Base-by-base conservation (phyloP, 768 basidiomycete species). In the Rubroboletus satanas region DNA sequence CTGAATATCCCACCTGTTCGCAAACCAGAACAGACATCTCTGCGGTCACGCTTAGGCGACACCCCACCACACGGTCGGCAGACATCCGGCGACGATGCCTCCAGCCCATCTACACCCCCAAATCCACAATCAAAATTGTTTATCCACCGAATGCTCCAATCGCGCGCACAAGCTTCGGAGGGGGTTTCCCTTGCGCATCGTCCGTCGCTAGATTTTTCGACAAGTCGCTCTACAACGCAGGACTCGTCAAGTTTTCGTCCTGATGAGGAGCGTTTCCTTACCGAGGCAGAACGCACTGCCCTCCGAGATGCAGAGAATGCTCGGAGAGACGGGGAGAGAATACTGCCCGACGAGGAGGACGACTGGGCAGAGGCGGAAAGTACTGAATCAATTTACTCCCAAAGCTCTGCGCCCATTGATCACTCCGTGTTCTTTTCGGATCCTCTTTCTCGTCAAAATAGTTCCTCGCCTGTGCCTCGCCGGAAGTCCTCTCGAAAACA, bases 321-420 rank as follows among this genome's bases (percentile, higher is more conserved):
- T 11, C 39, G 39, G 45, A 39, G 17, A 28, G 45, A 11, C 1
- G 29, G 39, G 29, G 31, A 21, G 2, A 26, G 3, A 23, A 43
- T 3, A 15, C 17, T 12, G n/a, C n/a, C 6, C 0, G 39, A 55
- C 1, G 54, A 31, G 10, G 60, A 54, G 9, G 57, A 33, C 0
- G 54, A 45, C 11, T 54, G 31, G 53, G 52, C 28, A 2, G 49
- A 50, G 7, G 31, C 10, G 18, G 42, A 55, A 1, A 56, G 36
- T n/a, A n/a, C 50, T 0, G 54, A 36, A 10, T 71, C 69, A 0
- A 14, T 44, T 7, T 69, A 69, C 45, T 69, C 69, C 4, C 67
- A 69, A 49, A 32, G 15, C 6, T 69, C 69, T 39, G 67, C 65
- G 12, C 36, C 50, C 1, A 1, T 57, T 4, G 62, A 67, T 18